phyloP scores from a whole-genome alignment of 768 basidiomycete genomes.

The Bullera alba region DNA sequence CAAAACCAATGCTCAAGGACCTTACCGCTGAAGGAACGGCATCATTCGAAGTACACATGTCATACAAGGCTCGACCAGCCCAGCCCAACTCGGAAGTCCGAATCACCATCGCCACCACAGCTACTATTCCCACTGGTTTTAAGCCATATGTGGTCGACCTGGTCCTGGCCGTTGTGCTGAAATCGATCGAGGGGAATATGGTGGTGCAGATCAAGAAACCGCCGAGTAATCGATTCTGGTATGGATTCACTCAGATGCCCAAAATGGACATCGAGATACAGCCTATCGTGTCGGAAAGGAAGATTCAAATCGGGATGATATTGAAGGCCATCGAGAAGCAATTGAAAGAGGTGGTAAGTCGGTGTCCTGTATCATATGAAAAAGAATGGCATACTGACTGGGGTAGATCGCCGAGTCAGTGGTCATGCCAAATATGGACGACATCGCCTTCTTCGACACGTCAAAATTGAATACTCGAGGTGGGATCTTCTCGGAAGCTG shows the following conservation, averaged over 20 bases:
- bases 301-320: constrained; percentile 91
- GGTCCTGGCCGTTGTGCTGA: constrained; percentile 77
- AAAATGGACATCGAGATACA: constrained; percentile 82
- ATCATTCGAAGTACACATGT: constrained; percentile 72
- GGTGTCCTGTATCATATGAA: too few relatives aligned
- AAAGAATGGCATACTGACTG: constrained; percentile 6
- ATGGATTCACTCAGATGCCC: constrained; percentile 76
- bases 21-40: constrained; percentile 91
- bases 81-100: constrained; percentile 77
- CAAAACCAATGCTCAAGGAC: constrained; percentile 97
- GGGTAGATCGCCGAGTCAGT: constrained; percentile 88
- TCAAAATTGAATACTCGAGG: constrained; percentile 58
- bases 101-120: constrained; percentile 82
- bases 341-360: constrained; percentile 50
- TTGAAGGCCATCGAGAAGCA: constrained; percentile 79
- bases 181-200: constrained; percentile 84
- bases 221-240: constrained; percentile 93
- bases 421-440: constrained; percentile 97
- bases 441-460: constrained; percentile 91
- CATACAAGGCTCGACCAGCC: constrained; percentile 39
- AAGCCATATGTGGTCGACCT: constrained; percentile 85
- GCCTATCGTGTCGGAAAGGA: constrained; percentile 87
- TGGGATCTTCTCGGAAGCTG: constrained; percentile 79
- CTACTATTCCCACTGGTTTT: constrained; percentile 74
- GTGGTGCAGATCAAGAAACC: constrained; percentile 79